A percentile compares a stretch with the other conserved stretches of the same genome.
Evolutionary conservation across 2,329 filamentous ascomycete genomes (phyloP).

Genomic region (Xylaria sp.): DNA sequence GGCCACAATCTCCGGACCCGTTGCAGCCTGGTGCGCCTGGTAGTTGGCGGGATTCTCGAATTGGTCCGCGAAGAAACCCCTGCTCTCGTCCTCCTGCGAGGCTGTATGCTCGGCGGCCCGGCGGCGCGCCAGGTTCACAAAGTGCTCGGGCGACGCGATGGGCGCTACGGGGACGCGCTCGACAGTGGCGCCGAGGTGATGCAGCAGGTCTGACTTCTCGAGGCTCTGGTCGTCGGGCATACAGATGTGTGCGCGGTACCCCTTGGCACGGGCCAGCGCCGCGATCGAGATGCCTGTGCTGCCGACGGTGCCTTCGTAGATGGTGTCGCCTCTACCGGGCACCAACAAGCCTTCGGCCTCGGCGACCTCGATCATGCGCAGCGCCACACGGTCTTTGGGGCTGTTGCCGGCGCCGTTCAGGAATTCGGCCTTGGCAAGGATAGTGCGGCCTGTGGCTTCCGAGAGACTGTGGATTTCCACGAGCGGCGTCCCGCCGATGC

Average conservation of each 20-base stretch:
- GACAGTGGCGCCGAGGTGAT: slow-evolving; percentile 90
- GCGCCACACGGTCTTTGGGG: slow-evolving; percentile 93
- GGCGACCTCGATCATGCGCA: slow-evolving; percentile 86
- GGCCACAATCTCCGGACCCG: slow-evolving; percentile 86
- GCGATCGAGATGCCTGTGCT: slow-evolving; percentile 96
- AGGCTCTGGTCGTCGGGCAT: slow-evolving; percentile 92
- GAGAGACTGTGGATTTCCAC: slow-evolving; percentile 87
- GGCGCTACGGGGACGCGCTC: slow-evolving; percentile 90
- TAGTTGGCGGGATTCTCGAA: slow-evolving; percentile 94
- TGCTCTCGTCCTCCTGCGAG: slow-evolving; percentile 66
- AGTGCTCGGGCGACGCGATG: slow-evolving; percentile 93
- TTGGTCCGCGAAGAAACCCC: slow-evolving; percentile 94
- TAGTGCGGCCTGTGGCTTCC: slow-evolving; percentile 85
- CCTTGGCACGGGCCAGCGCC: slow-evolving; percentile 84
- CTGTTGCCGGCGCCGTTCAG: slow-evolving; percentile 94
- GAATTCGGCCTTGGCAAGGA: slow-evolving; percentile 95
- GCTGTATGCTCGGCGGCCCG: slow-evolving; percentile 79
- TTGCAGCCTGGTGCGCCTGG: slow-evolving; percentile 81
- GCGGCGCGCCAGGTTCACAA: slow-evolving; percentile 87
- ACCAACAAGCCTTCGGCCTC: slow-evolving; percentile 80
- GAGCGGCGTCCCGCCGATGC: slow-evolving; percentile 93
- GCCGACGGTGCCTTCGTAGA: slow-evolving; percentile 97
- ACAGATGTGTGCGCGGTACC: slow-evolving; percentile 94
- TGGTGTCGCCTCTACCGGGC: slow-evolving; percentile 86
- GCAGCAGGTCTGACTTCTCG: slow-evolving; percentile 90